A percentile compares a stretch with the other conserved stretches of the same genome.
Evolutionary conservation across 495 filamentous ascomycete species (phyloP).

Genomic region (Aspergillus heteromorphus): DNA sequence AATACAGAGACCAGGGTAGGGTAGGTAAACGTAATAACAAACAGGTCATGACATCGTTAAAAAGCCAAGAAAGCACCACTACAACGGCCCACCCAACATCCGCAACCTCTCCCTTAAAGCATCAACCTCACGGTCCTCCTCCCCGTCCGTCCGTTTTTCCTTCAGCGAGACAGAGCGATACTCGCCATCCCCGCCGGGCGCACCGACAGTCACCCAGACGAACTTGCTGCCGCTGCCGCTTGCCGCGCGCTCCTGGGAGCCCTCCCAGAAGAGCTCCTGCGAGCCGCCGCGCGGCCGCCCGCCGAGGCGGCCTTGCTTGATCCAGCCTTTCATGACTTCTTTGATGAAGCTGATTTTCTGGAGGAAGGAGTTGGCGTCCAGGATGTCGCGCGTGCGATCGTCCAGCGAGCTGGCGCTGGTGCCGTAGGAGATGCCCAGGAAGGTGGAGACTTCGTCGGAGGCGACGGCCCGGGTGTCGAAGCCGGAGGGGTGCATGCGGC

Average conservation of each 20-base stretch:
- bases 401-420: conserved; percentile 44
- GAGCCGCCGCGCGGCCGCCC: conserved; percentile 41
- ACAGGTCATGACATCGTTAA: conserved; percentile 30
- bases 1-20: no score
- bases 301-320: conserved; percentile 64
- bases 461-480: conserved; percentile 49
- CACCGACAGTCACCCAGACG: conserved; percentile 81
- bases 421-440: conserved; percentile 53
- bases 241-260: conserved; percentile 49
- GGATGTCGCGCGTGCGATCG: conserved; percentile 55
- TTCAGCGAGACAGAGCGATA: conserved; percentile 42
- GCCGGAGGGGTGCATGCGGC: conserved; percentile 51
- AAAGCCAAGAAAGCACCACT: conserved; percentile 8
- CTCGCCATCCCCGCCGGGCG: conserved; percentile 63
- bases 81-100: conserved; percentile 23
- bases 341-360: conserved; percentile 72
- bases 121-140: conserved; percentile 28
- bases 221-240: conserved; percentile 61
- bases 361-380: conserved; percentile 74
- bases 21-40: neutral
- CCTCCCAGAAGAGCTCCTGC: conserved; percentile 59
- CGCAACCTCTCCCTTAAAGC: conserved; percentile 31
- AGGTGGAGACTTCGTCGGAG: conserved; percentile 57
- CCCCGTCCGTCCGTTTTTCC: conserved; percentile 18
- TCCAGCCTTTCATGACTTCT: conserved; percentile 66